Base-by-base conservation (phyloP, 805 yeast genomes). In the Saccharomyces jurei region DNA sequence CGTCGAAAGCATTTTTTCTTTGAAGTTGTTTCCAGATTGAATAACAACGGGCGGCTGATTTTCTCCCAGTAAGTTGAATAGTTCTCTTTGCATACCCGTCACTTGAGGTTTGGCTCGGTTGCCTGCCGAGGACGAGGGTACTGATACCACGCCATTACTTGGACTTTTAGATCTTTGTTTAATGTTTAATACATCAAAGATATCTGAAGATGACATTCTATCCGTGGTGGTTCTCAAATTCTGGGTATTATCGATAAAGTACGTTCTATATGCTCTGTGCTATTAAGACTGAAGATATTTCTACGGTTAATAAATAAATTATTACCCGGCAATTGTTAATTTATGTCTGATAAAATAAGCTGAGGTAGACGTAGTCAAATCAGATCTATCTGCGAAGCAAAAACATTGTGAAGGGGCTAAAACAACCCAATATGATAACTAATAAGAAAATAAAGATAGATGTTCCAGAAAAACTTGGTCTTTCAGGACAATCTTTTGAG, bases 11-110 rank as follows among this genome's bases (percentile, higher is more conserved):
- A 88, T 76, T 60, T 82, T 79, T 56, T 84, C 88, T 58, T 84
- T 86, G 64, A 83, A 83, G 28, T 66, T 73, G n/a, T 72, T 70
- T 52, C 74, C 75, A 2, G 63, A 59, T 51, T 76, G 75, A n/a
- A 79, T 79, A n/a, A 78, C 79, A 6, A 79, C 81, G 0, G 98
- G 91, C 0, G 99, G 97, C 1, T 96, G 83, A 68, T 89, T 89
- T 44, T 94, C 91, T 4, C 99, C 99, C 46, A 94, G 74, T 52
- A 95, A 77, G 59, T 86, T 87, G 70, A 86, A 91, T 52, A 94
- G 74, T 68, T 94, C 99, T 61, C 98, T 79, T 58, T 88, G 91
- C 81, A 92, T 86, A 27, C 96, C 96, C 1, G 83, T 74, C 48
- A 77, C 69, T 49, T 61, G 67, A 14, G 62, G 66, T 49, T 62